Percentiles rank a stretch among this genome's conserved stretches.
Conservation (phyloP, 805 yeast genomes). For the Wickerhamiella hasegawae region DNA sequence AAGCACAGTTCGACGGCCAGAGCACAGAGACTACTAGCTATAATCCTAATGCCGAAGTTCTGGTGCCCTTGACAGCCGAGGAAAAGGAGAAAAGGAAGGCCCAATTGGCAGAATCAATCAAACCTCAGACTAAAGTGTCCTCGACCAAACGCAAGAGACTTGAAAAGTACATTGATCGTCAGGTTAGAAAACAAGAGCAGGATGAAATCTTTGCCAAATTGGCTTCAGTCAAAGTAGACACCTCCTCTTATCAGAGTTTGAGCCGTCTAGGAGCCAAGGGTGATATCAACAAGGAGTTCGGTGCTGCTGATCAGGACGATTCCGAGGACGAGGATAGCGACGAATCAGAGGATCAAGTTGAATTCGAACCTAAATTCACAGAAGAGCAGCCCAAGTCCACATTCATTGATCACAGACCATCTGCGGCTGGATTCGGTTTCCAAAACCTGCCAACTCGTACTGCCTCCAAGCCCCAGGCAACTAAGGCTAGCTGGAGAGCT, state of each 20-base stretch:
- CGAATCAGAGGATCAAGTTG: constrained; percentile 41
- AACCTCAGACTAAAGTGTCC: constrained; percentile 49
- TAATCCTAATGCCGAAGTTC: constrained; percentile 45
- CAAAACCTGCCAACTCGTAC: constrained; percentile 12
- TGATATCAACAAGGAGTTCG: constrained; percentile 47
- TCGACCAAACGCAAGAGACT: constrained; percentile 61
- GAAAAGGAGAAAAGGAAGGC: constrained; percentile 54
- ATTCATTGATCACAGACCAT: constrained; percentile 60
- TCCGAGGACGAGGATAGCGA: constrained; percentile 60
- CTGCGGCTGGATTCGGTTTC: constrained; percentile 41
- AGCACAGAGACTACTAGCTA: constrained; percentile 6
- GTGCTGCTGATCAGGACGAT: constrained; percentile 59
- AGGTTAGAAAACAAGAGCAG: constrained; percentile 40
- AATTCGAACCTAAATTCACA: constrained; percentile 64
- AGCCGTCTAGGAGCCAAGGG: constrained; percentile 65
- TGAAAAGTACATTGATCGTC: constrained; percentile 59
- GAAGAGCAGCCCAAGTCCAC: constrained; percentile 30
- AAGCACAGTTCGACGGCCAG: constrained; percentile 8
- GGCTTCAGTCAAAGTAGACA: constrained; percentile 47
- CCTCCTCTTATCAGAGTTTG: constrained; percentile 51
- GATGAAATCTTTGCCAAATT: constrained; percentile 60
- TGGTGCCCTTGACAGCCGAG: constrained; percentile 45
- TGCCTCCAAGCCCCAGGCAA: background rate
- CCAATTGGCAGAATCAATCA: constrained; percentile 40
- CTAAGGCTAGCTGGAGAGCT: constrained; percentile 13